Evolutionary conservation across 2,329 filamentous ascomycete species (phyloP), one percentile per base, ranked within the genome.

Genomic region (Colletotrichum sp.): DNA sequence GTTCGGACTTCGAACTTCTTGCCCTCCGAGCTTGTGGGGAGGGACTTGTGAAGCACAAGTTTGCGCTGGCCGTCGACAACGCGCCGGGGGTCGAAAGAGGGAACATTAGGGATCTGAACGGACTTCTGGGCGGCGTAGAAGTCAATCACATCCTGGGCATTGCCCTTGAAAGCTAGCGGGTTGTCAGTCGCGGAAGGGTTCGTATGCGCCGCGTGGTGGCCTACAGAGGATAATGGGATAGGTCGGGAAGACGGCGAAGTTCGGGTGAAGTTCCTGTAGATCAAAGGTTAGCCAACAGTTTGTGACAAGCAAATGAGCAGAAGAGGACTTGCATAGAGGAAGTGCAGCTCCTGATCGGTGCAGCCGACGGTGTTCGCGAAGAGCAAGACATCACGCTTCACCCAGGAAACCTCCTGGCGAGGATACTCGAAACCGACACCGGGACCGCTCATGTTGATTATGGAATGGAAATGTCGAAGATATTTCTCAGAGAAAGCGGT

Each of bases 341-440:
- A 98, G 83, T 98, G 95, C 81, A 98, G 91, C 88, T 98, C 96
- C 80, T 98, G 93, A n/a, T 90, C 90, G 14, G 92, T 96, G 82
- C 90, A 93, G 72, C 96, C 96, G 83, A 98, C 96, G 86, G 94
- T 96, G 85, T 94, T 94, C 79, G 96, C 96, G 84, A 98, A 98
- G 76, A 98, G 92, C 76, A 98, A 89, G 43, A 93, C 92, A 88
- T 98, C 96, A 78, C 96, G 92, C 90, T 96, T 96, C 80, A 95
- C 85, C 96, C 96, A 98, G 80, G 93, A 91, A 13, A 98, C 95
- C 82, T 93, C 90, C 81, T 91, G 87, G 63, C 90, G 85, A 73
- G 95, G 95, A 84, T 94, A 98, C 85, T 97, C 91, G 85, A 96
- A 96, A 81, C 95, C 95, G 82, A 88, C 91, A 79, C 91, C 91